Conservation (phyloP, 2,329 filamentous ascomycete species). For the Aspergillus neoniger region DNA sequence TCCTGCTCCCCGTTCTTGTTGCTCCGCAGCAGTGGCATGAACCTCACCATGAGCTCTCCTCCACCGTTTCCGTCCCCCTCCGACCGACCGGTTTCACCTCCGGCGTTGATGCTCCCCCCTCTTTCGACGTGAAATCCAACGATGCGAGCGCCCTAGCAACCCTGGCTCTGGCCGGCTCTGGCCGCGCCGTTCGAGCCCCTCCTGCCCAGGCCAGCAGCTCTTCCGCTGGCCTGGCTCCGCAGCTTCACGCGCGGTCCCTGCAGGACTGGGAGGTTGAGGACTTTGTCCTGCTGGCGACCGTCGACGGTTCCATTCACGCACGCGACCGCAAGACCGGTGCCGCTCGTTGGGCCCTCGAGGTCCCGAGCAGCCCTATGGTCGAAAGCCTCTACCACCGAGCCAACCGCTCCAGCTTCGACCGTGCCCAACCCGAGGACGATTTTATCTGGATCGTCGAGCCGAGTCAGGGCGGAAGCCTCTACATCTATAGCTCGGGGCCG, state of each 20-base stretch:
- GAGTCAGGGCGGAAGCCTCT: slow-evolving; percentile 80
- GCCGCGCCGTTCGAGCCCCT: slow-evolving; percentile 90
- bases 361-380: slow-evolving; percentile 78
- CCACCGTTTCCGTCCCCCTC: slow-evolving; percentile 32
- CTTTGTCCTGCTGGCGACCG: slow-evolving; percentile 99
- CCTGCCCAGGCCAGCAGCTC: slow-evolving; percentile 68
- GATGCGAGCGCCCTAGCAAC: slow-evolving; percentile 96
- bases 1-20: slow-evolving; percentile 62
- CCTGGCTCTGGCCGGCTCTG: slow-evolving; percentile 82
- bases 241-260: slow-evolving; percentile 92
- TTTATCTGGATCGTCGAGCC: slow-evolving; percentile 96
- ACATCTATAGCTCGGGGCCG: slow-evolving; percentile 74
- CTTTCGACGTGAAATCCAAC: slow-evolving; percentile 44
- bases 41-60: slow-evolving; percentile 28
- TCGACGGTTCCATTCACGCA: slow-evolving; percentile 95
- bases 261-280: slow-evolving; percentile 99
- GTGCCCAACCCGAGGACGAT: slow-evolving; percentile 69
- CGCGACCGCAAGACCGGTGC: slow-evolving; percentile 83
- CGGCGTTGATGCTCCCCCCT: slow-evolving; percentile 24
- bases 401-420: slow-evolving; percentile 64
- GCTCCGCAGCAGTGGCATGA: slow-evolving; percentile 64
- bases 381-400: slow-evolving; percentile 80
- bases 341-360: slow-evolving; percentile 80
- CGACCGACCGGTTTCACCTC: slow-evolving; percentile 24
- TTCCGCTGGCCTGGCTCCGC: slow-evolving; percentile 71